These are phyloP conservation scores for Mycena metata DNA, from an alignment of 768 basidiomycete genomes.

Conservation along the genomic window DNA sequence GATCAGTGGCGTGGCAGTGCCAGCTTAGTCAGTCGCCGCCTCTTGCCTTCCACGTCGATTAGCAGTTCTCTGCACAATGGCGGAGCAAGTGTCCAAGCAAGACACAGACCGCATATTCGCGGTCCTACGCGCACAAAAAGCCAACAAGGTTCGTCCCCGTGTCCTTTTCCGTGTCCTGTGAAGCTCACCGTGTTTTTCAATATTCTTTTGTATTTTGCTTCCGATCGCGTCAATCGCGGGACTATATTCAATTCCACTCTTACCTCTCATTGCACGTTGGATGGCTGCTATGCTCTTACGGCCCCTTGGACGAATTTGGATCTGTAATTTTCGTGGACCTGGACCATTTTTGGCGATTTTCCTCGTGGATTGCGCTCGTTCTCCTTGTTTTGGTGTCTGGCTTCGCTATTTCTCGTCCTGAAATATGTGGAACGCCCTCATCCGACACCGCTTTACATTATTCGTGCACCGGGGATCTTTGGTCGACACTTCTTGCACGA, in stretches of 20 bases:
- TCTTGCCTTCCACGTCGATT: conserved; percentile 26
- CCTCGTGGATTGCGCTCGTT: too few species aligned
- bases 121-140: conserved; percentile 85
- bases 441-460: too few species aligned
- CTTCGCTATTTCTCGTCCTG: too few species aligned
- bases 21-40: conserved; percentile 2
- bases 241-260: background rate
- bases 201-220: conserved; percentile 8
- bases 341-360: too few species aligned
- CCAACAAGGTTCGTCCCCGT: conserved; percentile 75
- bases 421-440: too few species aligned
- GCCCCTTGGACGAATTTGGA: too few species aligned
- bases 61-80: conserved; percentile 56
- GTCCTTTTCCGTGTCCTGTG: background rate
- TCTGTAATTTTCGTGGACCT: too few species aligned
- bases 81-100: conserved; percentile 80
- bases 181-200: conserved; percentile 5
- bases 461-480: background rate
- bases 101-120: conserved; percentile 92
- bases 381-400: too few species aligned
- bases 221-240: background rate
- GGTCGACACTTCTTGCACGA: conserved; percentile 3
- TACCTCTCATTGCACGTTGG: background rate
- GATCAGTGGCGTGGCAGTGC: background rate
- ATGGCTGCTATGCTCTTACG: background rate